Evolutionary conservation across 495 filamentous ascomycete species (phyloP), one percentile per base, ranked within the genome.

Genomic region (Daldinia caldariorum): DNA sequence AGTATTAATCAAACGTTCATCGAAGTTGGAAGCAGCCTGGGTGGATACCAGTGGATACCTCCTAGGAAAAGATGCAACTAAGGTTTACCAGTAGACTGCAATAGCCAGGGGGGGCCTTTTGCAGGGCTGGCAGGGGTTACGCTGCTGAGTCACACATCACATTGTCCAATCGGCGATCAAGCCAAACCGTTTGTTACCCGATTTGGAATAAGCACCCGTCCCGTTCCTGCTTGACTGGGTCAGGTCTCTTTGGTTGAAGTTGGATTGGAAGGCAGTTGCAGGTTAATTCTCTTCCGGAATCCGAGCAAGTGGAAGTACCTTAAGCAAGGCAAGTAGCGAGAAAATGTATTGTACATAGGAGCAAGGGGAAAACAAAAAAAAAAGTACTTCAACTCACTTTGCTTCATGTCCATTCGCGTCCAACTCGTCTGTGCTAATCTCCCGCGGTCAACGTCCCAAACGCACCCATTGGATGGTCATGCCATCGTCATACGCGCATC

Each of bases 401-500:
- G 41, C 68, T 60, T 70, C 68, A 74, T 56, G 53, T 63, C 58
- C 59, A 66, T 3, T 26, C 26, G 1, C 3, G 26, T 26, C 26
- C 26, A 26, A 26, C 58, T 71, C 56, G 57, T 62, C 70, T 59
- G 26, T 73, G 67, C 55, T 69, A 77, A 77, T 77, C 67, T 77
- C 75, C 74, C 75, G 51, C 62, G 53, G 60, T 51, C 59, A 32
- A 29, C 31, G 31, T 69, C 53, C 64, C 47, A 45, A n/a, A 59
- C 38, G 57, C 61, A 70, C 61, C 13, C 57, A 69, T 70, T 59
- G 69, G 67, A 68, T 34, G 71, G 55, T 39, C 45, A 64, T 70
- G 50, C 64, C 62, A 67, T 71, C 67, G 67, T 74, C 63, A 71
- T 70, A 50, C 68, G 45, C 63, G 47, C 72, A 69, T 69, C 70